These are phyloP conservation scores for Wickerhamiella galacta DNA, from an alignment of 805 yeast genomes.

Conservation along the genomic window DNA sequence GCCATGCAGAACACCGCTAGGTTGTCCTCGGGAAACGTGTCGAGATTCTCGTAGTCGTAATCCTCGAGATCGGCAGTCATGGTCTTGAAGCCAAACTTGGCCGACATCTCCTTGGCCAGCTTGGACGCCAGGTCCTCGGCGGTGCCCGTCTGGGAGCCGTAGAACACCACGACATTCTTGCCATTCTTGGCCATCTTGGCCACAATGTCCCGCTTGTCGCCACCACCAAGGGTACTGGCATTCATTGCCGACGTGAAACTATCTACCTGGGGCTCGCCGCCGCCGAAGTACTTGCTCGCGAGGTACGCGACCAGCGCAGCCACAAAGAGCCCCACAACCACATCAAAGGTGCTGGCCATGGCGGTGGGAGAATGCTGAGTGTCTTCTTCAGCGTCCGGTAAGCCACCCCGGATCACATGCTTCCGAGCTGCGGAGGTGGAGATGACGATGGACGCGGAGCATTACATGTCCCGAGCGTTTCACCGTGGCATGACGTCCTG, in stretches of 20 bases:
- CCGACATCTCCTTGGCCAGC: constrained; percentile 71
- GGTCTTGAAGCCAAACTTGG: constrained; percentile 64
- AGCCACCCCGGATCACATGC: background rate
- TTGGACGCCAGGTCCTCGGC: constrained; percentile 93
- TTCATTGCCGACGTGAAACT: constrained; percentile 3
- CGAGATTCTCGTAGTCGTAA: constrained; percentile 66
- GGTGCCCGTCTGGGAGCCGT: constrained; percentile 96
- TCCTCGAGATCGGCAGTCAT: constrained; percentile 82
- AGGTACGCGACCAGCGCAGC: constrained; percentile 10
- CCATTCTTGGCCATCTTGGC: constrained; percentile 33
- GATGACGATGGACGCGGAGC: background rate
- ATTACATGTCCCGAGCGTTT: background rate
- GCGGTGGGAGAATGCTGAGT: background rate
- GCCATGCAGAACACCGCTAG: constrained; percentile 69
- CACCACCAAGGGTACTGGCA: constrained; percentile 2
- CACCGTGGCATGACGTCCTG: too few relatives aligned
- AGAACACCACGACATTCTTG: constrained; percentile 67
- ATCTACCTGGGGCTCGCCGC: constrained; percentile 8
- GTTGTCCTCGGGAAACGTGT: constrained; percentile 40
- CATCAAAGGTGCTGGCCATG: constrained; percentile 4
- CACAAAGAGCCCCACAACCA: constrained; percentile 1
- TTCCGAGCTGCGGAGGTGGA: too few relatives aligned
- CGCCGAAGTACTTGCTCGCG: constrained; percentile 8
- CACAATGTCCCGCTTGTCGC: constrained; percentile 14
- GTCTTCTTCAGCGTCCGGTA: background rate